Percentiles rank a stretch among this genome's conserved stretches.
Evolutionary conservation across 2,329 filamentous ascomycete genomes (phyloP).

Genomic region (Trichoderma sp.): DNA sequence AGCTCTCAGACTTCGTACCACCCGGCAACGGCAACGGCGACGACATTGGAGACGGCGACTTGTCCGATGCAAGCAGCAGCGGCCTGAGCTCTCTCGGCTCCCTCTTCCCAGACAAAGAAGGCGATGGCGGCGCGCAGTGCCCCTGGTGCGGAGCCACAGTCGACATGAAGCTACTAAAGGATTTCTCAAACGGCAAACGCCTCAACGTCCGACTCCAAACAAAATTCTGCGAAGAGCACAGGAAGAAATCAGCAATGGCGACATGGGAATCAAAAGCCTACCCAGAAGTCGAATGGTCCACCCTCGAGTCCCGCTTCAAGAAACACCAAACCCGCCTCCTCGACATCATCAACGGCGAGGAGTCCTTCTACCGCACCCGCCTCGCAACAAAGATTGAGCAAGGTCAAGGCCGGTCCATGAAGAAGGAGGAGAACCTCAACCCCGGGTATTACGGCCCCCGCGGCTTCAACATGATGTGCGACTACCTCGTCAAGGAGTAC

Average conservation of each 20-base stretch:
- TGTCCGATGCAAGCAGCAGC: background rate
- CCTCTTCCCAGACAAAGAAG: background rate
- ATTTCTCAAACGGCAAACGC: conserved; percentile 46
- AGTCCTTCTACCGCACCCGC: conserved; percentile 59
- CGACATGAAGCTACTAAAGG: conserved; percentile 51
- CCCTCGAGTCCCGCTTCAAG: conserved; percentile 57
- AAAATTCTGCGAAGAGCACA: conserved; percentile 64
- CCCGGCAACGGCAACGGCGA: background rate
- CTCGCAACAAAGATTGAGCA: conserved; percentile 54
- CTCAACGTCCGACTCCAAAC: conserved; percentile 58
- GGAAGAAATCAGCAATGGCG: conserved; percentile 49
- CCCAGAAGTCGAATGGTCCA: conserved; percentile 67
- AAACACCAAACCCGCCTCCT: conserved; percentile 55
- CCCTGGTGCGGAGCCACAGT: conserved; percentile 66
- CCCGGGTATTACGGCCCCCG: conserved; percentile 83
- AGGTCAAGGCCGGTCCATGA: conserved; percentile 59
- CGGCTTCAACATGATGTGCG: conserved; percentile 69
- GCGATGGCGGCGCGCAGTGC: conserved; percentile 49
- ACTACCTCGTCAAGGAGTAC: conserved; percentile 62
- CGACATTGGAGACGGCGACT: background rate
- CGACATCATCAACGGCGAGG: conserved; percentile 56
- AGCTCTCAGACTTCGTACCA: conserved; percentile 19
- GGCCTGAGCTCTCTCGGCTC: background rate
- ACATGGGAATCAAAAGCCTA: conserved; percentile 56
- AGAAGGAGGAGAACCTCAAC: conserved; percentile 57